These are phyloP conservation scores for Colletotrichum trifolii DNA, from an alignment of 2,329 filamentous ascomycete genomes.

Conservation along the genomic window DNA sequence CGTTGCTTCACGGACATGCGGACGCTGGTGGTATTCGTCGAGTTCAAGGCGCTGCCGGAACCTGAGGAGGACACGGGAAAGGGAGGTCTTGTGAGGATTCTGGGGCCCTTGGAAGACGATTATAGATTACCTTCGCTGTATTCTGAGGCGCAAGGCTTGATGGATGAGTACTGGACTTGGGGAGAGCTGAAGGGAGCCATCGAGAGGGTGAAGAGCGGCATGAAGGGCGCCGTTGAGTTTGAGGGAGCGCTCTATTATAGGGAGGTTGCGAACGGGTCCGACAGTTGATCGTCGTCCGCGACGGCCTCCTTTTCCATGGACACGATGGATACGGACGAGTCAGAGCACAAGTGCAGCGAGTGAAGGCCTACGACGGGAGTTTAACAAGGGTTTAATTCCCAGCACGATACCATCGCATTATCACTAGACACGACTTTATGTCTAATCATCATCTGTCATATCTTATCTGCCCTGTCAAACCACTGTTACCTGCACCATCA, in stretches of 20 bases:
- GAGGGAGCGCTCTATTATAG: constrained; percentile 29
- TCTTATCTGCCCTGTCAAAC: no score
- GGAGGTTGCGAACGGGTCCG: constrained; percentile 13
- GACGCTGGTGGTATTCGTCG: constrained; percentile 22
- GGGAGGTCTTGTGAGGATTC: constrained; percentile 9
- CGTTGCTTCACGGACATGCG: constrained; percentile 20
- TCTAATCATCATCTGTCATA: no score
- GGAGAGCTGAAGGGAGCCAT: constrained; percentile 24
- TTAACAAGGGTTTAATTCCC: no score
- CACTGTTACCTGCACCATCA: no score
- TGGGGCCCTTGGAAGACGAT: constrained; percentile 18
- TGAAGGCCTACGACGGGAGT: no score
- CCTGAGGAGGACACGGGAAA: constrained; percentile 15
- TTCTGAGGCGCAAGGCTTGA: constrained; percentile 16
- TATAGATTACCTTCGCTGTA: constrained; percentile 25
- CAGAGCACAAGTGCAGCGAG: no score
- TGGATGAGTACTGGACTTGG: constrained; percentile 35
- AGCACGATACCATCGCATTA: no score
- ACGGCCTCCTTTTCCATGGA: no score
- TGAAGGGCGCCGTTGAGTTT: constrained; percentile 9
- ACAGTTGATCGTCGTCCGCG: neutral
- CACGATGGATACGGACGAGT: no score
- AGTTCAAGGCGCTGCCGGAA: constrained; percentile 27
- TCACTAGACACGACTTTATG: no score
- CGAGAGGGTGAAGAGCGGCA: constrained; percentile 12